Evolutionary conservation across 352 stramenopile genomes (phyloP).

Genomic region (Globisporangium cederbergense): DNA sequence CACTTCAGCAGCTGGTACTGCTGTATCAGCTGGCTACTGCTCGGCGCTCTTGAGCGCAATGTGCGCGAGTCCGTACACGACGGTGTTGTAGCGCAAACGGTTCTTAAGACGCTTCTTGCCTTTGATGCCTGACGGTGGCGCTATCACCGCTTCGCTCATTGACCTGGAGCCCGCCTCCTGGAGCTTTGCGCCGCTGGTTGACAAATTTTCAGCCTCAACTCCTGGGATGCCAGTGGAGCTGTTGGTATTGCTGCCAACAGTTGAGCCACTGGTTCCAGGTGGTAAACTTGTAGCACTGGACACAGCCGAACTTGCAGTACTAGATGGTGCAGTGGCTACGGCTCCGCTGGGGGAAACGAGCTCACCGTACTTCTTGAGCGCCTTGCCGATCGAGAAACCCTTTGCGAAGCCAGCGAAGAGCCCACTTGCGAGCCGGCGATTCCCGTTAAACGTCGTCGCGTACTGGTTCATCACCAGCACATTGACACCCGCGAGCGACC

Average conservation of each 20-base stretch:
- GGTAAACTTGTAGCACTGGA: constrained; percentile 11
- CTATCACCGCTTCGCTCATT: background rate
- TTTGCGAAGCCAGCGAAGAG: constrained; percentile 49
- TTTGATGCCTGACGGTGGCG: background rate
- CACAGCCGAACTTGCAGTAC: constrained; percentile 2
- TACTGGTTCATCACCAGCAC: constrained; percentile 78
- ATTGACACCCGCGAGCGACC: constrained; percentile 78
- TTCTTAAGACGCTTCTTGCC: constrained; percentile 56
- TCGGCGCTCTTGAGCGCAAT: constrained; percentile 43
- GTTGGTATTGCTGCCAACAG: constrained; percentile 9
- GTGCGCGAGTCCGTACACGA: constrained; percentile 66
- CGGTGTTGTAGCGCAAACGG: constrained; percentile 63
- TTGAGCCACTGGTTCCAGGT: background rate
- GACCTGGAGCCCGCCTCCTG: background rate
- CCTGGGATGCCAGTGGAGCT: background rate
- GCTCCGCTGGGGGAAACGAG: constrained; percentile 11
- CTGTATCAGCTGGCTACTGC: background rate
- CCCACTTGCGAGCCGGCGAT: constrained; percentile 50
- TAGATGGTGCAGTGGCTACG: constrained; percentile 9
- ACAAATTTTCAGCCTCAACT: background rate
- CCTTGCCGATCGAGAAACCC: constrained; percentile 56
- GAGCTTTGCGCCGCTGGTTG: constrained; percentile 9
- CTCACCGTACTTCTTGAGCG: constrained; percentile 53
- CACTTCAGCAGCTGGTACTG: background rate
- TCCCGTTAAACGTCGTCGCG: constrained; percentile 72